Conservation (phyloP, 2,329 filamentous ascomycete species). For the Xylaria sp. region DNA sequence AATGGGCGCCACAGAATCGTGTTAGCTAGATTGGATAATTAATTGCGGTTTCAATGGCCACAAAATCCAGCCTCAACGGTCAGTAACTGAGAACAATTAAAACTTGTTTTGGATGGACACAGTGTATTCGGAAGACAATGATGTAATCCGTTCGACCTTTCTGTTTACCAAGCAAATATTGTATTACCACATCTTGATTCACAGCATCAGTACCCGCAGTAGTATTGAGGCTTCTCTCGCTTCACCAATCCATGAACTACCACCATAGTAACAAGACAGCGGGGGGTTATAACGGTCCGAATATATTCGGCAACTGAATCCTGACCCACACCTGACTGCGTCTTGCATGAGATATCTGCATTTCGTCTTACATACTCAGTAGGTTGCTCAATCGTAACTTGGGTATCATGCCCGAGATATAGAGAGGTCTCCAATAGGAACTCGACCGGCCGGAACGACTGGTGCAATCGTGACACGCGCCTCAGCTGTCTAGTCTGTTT, state of each 20-base stretch:
- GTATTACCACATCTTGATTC: background rate
- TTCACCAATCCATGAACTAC: background rate
- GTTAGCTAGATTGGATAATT: background rate
- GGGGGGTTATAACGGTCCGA: constrained; percentile 13
- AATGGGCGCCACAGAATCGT: background rate
- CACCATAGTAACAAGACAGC: background rate
- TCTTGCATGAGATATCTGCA: constrained; percentile 19
- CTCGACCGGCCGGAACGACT: background rate
- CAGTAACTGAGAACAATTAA: constrained; percentile 4
- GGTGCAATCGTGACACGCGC: background rate
- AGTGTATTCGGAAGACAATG: constrained; percentile 9
- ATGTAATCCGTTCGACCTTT: background rate
- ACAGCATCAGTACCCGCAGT: background rate
- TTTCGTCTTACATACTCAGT: background rate
- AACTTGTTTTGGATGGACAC: constrained; percentile 4
- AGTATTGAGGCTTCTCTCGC: constrained; percentile 15
- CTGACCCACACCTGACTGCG: constrained; percentile 7
- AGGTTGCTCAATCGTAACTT: constrained; percentile 1
- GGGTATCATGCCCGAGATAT: constrained; percentile 16
- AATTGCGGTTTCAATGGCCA: background rate
- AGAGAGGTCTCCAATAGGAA: constrained; percentile 1
- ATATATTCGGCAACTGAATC: background rate
- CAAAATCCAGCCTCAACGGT: background rate
- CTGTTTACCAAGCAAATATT: constrained; percentile 6
- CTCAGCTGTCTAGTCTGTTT: background rate